A percentile compares a stretch with the other conserved stretches of the same genome.
Conservation (phyloP, 345 rosid species). For the Eucalyptus regnans region DNA sequence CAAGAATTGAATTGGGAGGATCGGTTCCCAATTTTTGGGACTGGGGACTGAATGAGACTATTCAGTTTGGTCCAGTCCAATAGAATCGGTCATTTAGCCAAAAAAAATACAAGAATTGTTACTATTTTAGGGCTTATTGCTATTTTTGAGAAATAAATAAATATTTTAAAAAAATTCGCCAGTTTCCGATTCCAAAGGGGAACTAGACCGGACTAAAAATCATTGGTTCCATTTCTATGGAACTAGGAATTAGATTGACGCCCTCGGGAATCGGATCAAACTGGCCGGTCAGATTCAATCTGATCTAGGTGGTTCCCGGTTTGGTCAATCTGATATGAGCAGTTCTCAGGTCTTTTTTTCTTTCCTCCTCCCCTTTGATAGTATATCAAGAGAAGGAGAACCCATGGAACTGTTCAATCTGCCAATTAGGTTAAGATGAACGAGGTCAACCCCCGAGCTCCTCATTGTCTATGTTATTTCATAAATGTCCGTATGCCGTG, state of each 20-base stretch:
- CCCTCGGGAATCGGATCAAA: background rate
- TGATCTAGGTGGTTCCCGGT: no score
- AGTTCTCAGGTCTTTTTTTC: background rate
- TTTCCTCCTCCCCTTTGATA: background rate
- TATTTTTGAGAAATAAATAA: background rate
- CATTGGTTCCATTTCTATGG: no score
- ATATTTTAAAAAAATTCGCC: no score
- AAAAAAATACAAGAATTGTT: no score
- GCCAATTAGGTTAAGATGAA: background rate
- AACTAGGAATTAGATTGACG: rapidly evolving
- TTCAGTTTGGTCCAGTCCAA: rapidly evolving
- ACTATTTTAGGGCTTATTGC: no score
- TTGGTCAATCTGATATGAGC: no score
- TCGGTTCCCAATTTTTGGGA: rapidly evolving
- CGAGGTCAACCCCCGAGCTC: background rate
- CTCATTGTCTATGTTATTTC: background rate
- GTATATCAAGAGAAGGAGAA: background rate
- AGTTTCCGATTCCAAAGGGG: rapidly evolving
- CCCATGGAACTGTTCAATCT: background rate
- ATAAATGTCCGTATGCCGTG: background rate
- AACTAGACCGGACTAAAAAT: rapidly evolving
- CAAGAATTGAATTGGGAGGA: no score
- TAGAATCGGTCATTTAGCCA: no score
- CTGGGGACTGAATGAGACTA: rapidly evolving
- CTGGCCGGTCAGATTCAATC: no score